Base-by-base conservation (phyloP, 495 filamentous ascomycete species). In the Beverwykella pulmonaria region DNA sequence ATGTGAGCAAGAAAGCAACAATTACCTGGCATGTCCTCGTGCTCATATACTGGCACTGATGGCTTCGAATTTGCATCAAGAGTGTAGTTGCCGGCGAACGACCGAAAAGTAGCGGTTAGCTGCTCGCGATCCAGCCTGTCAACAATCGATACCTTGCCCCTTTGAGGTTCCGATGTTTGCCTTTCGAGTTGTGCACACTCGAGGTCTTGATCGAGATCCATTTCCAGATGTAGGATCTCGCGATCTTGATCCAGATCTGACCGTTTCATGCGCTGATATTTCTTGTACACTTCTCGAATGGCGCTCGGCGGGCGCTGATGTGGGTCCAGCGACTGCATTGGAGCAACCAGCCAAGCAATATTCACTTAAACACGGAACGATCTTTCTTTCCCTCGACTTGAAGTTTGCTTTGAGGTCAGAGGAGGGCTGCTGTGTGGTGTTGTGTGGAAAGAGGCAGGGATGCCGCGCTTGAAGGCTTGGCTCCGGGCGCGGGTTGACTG, bases 251-350 rank as follows among this genome's bases (percentile, higher is more conserved):
- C 77, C 12, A 87, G 74, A 8, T 81, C 77, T 5, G 73, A 59
- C 12, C 77, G 56, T 0, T 74, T 70, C 59, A 81, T 76, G 30
- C 77, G 82, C 27, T 83, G 82, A 59, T 85, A 88, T 53, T 78
- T 80, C 75, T 93, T 95, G 79, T 87, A 93, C 48, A 84, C 74
- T 41, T 78, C 76, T 44, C 83, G 82, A 49, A 95, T 76, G 22
- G 78, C 73, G 36, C 88, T 83, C 14, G 90, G 90, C 20, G 91
- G 89, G 56, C 82, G 83, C 74, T 89, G 83, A 71, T 90, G 84
- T 29, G 90, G 85, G 74, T 92, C 86, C 10, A 92, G 78, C 5
- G 39, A 19, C 32, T 57, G 10, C 79, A 60, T 60, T 7, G 22
- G 2, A 22, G 25, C 27, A 6, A 47, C 32, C 52, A 12, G 19